Evolutionary conservation across 345 rosid genomes (phyloP).

Genomic region (Hevea brasiliensis): DNA sequence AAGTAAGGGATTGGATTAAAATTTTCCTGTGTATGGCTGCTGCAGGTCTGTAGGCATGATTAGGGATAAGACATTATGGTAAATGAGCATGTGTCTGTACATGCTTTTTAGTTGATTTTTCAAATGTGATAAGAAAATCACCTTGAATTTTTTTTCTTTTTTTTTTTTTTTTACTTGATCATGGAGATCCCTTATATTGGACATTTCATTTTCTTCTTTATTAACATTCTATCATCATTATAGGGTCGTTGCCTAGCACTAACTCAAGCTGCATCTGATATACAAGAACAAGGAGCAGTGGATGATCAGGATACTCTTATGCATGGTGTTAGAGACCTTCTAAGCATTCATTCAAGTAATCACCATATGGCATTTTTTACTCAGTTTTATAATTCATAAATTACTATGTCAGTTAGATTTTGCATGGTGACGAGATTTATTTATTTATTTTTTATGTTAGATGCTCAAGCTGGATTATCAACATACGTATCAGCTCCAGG

Average conservation of each 20-base stretch:
- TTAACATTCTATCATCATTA: constrained; percentile 6
- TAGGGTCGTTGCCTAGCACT: constrained; percentile 74
- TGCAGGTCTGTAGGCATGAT: neutral
- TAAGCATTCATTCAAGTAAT: constrained; percentile 87
- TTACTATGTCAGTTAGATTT: constrained; percentile 1
- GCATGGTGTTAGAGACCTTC: constrained; percentile 92
- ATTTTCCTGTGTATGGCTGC: neutral
- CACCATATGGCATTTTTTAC: neutral
- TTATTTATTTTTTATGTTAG: constrained; percentile 33
- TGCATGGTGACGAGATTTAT: neutral
- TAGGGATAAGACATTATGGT: neutral
- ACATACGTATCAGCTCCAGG: constrained; percentile 92
- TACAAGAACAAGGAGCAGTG: constrained; percentile 94
- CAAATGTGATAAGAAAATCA: neutral
- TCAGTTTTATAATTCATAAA: neutral
- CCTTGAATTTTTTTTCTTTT: neutral
- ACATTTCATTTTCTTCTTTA: neutral
- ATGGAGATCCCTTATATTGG: neutral
- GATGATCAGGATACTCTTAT: constrained; percentile 89
- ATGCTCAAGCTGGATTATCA: constrained; percentile 73
- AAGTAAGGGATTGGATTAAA: constrained; percentile 1
- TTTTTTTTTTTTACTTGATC: neutral
- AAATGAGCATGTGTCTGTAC: neutral
- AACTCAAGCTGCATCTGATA: constrained; percentile 93
- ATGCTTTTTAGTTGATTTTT: neutral